Evolutionary conservation across 2,329 filamentous ascomycete genomes (phyloP).

Genomic region (Gyromitra esculenta): DNA sequence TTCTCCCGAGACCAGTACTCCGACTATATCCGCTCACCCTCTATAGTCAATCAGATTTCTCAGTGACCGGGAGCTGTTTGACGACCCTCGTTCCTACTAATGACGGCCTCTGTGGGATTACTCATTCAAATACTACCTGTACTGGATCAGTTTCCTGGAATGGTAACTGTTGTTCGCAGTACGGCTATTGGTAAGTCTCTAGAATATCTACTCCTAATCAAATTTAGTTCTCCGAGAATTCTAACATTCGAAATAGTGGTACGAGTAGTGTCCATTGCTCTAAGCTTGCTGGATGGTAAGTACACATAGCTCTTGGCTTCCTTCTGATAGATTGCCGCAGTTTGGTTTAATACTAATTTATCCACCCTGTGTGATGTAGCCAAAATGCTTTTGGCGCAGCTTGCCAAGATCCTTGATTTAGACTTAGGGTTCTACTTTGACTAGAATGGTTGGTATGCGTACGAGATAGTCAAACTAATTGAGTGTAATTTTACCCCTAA

Average conservation of each 20-base stretch:
- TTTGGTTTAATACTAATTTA: neutral
- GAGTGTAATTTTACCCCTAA: neutral
- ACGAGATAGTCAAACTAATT: neutral
- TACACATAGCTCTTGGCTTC: neutral
- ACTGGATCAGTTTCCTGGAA: conserved; percentile 41
- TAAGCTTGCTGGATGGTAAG: conserved; percentile 28
- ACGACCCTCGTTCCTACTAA: conserved; percentile 35
- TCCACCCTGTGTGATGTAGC: neutral
- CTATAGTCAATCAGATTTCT: conserved; percentile 48
- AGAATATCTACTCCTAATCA: neutral
- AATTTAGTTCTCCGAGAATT: neutral
- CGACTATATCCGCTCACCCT: neutral
- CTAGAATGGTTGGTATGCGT: neutral
- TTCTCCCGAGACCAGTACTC: neutral
- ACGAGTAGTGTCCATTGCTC: conserved; percentile 61
- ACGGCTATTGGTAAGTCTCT: conserved; percentile 59
- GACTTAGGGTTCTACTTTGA: neutral
- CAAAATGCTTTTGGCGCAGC: neutral
- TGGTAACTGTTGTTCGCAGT: conserved; percentile 58
- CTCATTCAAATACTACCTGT: conserved; percentile 43
- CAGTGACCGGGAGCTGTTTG: conserved; percentile 46
- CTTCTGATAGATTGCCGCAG: too few species aligned
- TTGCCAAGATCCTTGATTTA: neutral
- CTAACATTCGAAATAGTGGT: conserved; percentile 56
- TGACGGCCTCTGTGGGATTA: conserved; percentile 49